Base-by-base conservation (phyloP, 1,284 basidiomycete species). In the Thecaphora thlaspeos region DNA sequence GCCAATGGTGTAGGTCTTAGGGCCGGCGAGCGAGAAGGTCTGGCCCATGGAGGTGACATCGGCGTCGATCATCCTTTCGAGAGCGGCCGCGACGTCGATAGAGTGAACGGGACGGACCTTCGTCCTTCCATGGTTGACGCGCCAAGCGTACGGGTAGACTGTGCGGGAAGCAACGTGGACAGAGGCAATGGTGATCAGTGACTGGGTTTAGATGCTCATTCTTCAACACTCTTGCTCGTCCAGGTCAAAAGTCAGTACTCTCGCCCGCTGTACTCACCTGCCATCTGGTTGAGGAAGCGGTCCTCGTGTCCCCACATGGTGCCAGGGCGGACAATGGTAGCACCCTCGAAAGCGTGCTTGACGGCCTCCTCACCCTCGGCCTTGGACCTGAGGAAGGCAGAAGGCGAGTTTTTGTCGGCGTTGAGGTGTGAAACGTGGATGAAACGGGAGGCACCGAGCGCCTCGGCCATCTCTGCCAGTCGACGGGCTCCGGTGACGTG, bases 381-480 rank as follows among this genome's bases (percentile, higher is more conserved):
- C 80, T 98, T 98, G 60, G 90, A 84, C 61, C 86, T 85, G 80
- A 96, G 94, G 80, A 91, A 91, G 46, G 82, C 83, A 43, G 91
- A 95, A 1, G 84, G 76, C 10, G 93, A 96, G 69, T 86, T 81
- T 28, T 84, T 81, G 43, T 87, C 84, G 23, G 94, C 93, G 80
- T 96, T 94, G 65, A 99, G 81, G 80, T 99, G 95, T 11, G 94
- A 98, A 67, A 98, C 85, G 73, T 98, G 94, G 48, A 98, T 86
- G 52, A 99, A 83, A 51, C 90, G 88, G 45, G 87, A 84, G 43
- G 96, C 90, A 44, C 90, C 90, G 47, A 82, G 81, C 56, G 87
- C 82, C 28, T 88, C 84, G 48, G 91, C 86, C 68, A 96, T 84
- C 64, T 84, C 83, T 15, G 95, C 95, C 36, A 81, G 55, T 88